These are phyloP conservation scores for Rhizomucor pusillus DNA, from an alignment of 371 early-diverging fungal genomes.

Conservation along the genomic window DNA sequence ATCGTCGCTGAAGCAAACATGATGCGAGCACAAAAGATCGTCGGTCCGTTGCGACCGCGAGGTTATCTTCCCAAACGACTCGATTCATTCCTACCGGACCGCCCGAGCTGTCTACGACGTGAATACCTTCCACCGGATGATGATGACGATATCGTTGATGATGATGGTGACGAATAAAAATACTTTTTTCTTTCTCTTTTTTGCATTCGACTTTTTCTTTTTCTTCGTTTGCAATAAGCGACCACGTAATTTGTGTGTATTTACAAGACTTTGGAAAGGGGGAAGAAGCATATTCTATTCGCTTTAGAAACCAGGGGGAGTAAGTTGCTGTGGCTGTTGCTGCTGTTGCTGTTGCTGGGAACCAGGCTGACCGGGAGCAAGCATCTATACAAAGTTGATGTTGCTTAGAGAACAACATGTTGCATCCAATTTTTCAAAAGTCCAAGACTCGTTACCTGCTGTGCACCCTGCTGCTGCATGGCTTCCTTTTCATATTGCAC, in stretches of 20 bases:
- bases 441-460: constrained; percentile 45
- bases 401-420: neutral
- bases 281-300: neutral
- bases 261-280: neutral
- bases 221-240: no score
- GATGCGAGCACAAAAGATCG: constrained; percentile 60
- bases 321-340: constrained; percentile 8
- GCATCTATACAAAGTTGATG: constrained; percentile 23
- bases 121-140: neutral
- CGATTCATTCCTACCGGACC: constrained; percentile 26
- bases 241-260: neutral
- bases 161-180: neutral
- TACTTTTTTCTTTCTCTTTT: neutral
- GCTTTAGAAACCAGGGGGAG: constrained; percentile 12
- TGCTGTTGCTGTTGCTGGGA: constrained; percentile 10
- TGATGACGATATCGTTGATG: neutral
- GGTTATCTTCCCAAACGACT: constrained; percentile 47
- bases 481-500: constrained; percentile 73
- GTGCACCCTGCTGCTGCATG: constrained; percentile 64
- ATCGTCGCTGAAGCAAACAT: constrained; percentile 59
- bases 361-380: constrained; percentile 23
- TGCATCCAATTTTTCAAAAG: neutral
- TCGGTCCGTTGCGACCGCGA: constrained; percentile 55
- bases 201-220: neutral
- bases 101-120: constrained; percentile 26